These are phyloP conservation scores for Vigna reflexopilosa DNA, from an alignment of 306 rosid species.

Conservation along the genomic window DNA sequence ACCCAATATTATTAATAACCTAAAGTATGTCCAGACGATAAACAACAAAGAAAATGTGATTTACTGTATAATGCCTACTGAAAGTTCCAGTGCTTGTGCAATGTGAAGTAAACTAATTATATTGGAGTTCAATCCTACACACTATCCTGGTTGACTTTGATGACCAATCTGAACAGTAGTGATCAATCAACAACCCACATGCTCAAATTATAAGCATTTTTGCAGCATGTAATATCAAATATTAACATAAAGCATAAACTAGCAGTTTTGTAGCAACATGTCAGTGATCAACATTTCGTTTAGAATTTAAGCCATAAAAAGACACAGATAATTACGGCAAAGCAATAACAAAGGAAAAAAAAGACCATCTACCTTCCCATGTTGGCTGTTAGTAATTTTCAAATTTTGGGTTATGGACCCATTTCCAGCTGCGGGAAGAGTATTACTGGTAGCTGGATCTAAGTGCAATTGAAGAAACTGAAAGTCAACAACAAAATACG, in stretches of 20 bases:
- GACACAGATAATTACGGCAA: constrained; percentile 10
- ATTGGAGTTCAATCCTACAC: constrained; percentile 26
- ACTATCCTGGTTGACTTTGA: constrained; percentile 27
- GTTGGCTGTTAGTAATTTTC: constrained; percentile 93
- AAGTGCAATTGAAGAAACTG: constrained; percentile 98
- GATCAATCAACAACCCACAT: constrained; percentile 32
- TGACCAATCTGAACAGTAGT: constrained; percentile 22
- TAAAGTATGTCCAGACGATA: neutral
- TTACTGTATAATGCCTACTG: constrained; percentile 14
- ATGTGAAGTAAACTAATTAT: constrained; percentile 31
- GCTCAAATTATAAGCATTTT: constrained; percentile 19
- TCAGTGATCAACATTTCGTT: constrained; percentile 13
- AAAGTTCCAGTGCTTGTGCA: constrained; percentile 42
- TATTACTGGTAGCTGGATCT: constrained; percentile 89
- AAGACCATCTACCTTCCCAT: constrained; percentile 81
- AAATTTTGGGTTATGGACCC: constrained; percentile 80
- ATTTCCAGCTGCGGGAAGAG: constrained; percentile 71
- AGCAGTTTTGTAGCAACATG: constrained; percentile 15
- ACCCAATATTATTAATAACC: neutral
- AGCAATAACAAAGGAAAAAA: constrained; percentile 10
- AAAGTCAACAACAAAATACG: constrained; percentile 46
- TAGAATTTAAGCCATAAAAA: constrained; percentile 29
- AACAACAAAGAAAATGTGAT: constrained; percentile 1
- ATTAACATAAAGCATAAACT: constrained; percentile 9
- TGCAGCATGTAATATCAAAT: constrained; percentile 5